A percentile compares a stretch with the other conserved stretches of the same genome.
These are phyloP conservation scores for Globisporangium rhizosaccharum DNA, from an alignment of 352 stramenopile species.

Conservation along the genomic window DNA sequence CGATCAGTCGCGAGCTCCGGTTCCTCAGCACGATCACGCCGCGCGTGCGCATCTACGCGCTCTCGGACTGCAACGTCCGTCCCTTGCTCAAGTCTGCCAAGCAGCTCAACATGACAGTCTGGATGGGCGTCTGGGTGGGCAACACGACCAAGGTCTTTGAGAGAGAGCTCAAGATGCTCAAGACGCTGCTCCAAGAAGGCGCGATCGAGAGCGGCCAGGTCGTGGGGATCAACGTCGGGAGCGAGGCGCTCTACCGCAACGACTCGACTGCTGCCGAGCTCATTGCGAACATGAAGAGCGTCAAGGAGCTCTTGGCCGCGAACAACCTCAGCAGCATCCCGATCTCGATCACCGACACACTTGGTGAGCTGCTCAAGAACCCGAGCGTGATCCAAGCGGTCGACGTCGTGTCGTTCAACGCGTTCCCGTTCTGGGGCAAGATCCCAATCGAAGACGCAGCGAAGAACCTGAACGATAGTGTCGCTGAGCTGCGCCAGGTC, in stretches of 20 bases:
- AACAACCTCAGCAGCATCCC: slow-evolving; percentile 29
- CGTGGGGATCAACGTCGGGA: slow-evolving; percentile 60
- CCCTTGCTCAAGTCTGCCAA: slow-evolving; percentile 28
- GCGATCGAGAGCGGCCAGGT: slow-evolving; percentile 24
- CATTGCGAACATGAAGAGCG: slow-evolving; percentile 48
- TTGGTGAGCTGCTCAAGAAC: slow-evolving; percentile 42
- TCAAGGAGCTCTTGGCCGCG: slow-evolving; percentile 36
- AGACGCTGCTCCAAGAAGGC: slow-evolving; percentile 25
- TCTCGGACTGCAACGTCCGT: slow-evolving; percentile 62
- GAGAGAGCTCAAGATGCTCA: slow-evolving; percentile 32
- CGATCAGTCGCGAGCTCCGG: slow-evolving; percentile 40
- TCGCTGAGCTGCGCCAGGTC: slow-evolving; percentile 25
- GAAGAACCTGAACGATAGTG: slow-evolving; percentile 40
- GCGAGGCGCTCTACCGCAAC: slow-evolving; percentile 57
- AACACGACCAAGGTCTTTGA: slow-evolving; percentile 29
- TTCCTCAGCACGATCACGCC: slow-evolving; percentile 33
- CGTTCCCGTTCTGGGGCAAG: slow-evolving; percentile 70
- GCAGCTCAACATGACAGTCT: slow-evolving; percentile 38
- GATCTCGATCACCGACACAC: slow-evolving; percentile 63
- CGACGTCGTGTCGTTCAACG: slow-evolving; percentile 56
- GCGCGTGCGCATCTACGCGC: slow-evolving; percentile 48
- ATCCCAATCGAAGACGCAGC: slow-evolving; percentile 27
- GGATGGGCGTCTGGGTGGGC: slow-evolving; percentile 62
- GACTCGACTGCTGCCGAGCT: slow-evolving; percentile 36
- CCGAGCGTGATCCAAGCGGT: slow-evolving; percentile 50